A percentile compares a stretch with the other conserved stretches of the same genome.
Conservation (phyloP, 1,284 basidiomycete species). For the Amanita bisporigera region DNA sequence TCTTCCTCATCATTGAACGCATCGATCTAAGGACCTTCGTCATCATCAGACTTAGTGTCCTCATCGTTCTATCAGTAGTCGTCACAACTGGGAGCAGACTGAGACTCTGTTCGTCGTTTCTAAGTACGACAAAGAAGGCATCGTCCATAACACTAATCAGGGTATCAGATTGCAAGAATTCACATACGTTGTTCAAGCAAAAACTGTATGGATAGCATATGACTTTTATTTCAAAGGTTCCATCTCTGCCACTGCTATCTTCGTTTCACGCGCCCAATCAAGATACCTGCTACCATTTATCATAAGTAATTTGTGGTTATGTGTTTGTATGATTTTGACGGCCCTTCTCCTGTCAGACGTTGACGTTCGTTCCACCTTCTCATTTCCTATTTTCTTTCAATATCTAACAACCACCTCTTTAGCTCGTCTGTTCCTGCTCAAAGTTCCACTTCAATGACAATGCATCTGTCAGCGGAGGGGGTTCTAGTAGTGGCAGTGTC, state of each 20-base stretch:
- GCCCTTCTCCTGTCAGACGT: background rate
- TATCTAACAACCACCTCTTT: background rate
- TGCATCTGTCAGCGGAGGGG: no score
- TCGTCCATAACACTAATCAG: no score
- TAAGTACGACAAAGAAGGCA: no score
- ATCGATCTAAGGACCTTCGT: no score
- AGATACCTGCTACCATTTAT: conserved; percentile 48
- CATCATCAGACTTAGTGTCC: no score
- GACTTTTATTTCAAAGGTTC: conserved; percentile 24
- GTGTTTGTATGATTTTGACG: background rate
- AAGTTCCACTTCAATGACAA: no score
- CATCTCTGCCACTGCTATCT: conserved; percentile 45
- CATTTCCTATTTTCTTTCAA: background rate
- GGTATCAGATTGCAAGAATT: conserved; percentile 27
- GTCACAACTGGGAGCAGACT: no score
- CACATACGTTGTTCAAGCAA: conserved; percentile 20
- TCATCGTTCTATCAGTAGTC: no score
- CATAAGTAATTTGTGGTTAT: conserved; percentile 32
- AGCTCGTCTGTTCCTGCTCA: conserved; percentile 12
- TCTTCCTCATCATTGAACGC: no score
- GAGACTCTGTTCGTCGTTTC: no score
- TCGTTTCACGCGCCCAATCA: conserved; percentile 45
- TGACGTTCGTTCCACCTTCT: conserved; percentile 5
- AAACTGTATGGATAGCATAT: background rate
- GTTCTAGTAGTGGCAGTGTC: no score